Base-by-base conservation (phyloP, 2,329 filamentous ascomycete species). In the Aspergillus spinulosporus region DNA sequence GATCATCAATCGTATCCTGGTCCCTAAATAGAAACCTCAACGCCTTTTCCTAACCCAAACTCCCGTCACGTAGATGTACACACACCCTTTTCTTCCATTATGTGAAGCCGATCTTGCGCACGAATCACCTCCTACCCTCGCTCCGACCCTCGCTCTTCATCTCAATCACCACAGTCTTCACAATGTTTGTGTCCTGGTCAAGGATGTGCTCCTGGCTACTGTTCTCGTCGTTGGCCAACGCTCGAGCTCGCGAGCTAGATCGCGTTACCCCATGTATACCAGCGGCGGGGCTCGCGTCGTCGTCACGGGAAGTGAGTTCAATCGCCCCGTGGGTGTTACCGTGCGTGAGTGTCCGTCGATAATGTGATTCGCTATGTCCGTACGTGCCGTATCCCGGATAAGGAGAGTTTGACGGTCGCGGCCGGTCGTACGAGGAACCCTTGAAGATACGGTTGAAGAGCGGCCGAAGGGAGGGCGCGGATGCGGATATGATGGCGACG, bases 401-500 rank as follows among this genome's bases (percentile, higher is more conserved):
- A 21, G 21, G 21, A 21, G 31, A 5, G 12, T 12, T 39, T 5
- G 53, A 46, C 5, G 47, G 46, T 4, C 47, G 37, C 11, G 14
- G 36, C 12, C 53, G 40, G n/a, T 40, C 53, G 47, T 56, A 47
- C 34, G 43, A 56, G 8, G 48, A 56, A 3, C 54, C 43, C 21
- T 52, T 56, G 48, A 56, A 56, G 36, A 56, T 56, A 26, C 42
- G 26, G 29, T 26, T 21, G 34, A 54, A 50, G 21, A 53, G 45
- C 4, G 57, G 57, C 2, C 57, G 57, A 45, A 61, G 51, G 43
- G 59, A 59, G 3, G 59, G 59, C 5, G 57, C 51, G 1, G 59
- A 59, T 3, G 59, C 54, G 11, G 59, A 59, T 8, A 61, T 53
- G n/a, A 59, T 61, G 26, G 59, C 56, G n/a, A 57, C 51, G 29